Conservation (phyloP, 306 rosid genomes). For the Prinsepia uniflora region DNA sequence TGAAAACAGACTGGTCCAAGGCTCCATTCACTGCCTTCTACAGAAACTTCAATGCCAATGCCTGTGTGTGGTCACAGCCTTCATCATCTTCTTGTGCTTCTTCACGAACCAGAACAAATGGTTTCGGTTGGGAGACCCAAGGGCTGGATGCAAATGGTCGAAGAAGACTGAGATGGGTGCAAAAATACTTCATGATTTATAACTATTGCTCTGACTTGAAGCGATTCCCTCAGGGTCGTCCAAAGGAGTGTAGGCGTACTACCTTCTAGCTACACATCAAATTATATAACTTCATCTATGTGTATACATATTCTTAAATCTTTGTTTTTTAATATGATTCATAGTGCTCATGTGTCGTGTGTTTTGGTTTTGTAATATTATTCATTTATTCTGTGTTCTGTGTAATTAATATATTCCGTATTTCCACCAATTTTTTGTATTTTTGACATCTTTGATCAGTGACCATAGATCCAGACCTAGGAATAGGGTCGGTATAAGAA, state of each 20-base stretch:
- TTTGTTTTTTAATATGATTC: too few relatives aligned
- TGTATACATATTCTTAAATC: too few relatives aligned
- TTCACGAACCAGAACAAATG: background rate
- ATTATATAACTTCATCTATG: too few relatives aligned
- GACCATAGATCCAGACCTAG: too few relatives aligned
- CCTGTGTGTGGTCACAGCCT: conserved; percentile 14
- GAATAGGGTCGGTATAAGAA: too few relatives aligned
- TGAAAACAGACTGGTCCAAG: conserved; percentile 37
- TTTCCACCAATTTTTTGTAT: too few relatives aligned
- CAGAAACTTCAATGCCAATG: conserved; percentile 23
- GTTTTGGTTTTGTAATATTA: too few relatives aligned
- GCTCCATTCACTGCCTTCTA: conserved; percentile 41
- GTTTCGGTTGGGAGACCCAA: conserved; percentile 18
- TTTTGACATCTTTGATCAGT: too few relatives aligned
- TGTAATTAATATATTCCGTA: too few relatives aligned
- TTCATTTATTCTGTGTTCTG: too few relatives aligned
- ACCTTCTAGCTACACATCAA: background rate
- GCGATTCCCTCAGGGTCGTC: conserved; percentile 31
- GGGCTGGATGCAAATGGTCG: conserved; percentile 23
- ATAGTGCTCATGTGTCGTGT: too few relatives aligned
- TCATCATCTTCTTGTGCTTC: background rate
- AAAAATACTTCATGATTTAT: conserved; percentile 28
- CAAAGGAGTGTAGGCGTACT: conserved; percentile 25
- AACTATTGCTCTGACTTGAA: conserved; percentile 28
- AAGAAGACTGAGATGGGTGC: conserved; percentile 32